phyloP scores from a whole-genome alignment of 139 green algal species.

The Ulvella scutata region DNA sequence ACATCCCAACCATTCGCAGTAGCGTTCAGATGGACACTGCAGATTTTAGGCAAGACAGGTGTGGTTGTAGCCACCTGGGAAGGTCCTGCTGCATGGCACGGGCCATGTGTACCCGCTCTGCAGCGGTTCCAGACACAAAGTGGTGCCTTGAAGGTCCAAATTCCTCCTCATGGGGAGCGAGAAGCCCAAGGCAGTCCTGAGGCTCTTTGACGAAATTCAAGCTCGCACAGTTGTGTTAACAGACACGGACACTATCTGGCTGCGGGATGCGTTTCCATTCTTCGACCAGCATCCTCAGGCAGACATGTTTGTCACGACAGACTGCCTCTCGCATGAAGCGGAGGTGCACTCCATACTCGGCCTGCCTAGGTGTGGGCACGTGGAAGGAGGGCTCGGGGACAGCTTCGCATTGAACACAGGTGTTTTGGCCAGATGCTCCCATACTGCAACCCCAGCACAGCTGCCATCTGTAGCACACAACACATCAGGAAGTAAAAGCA shows the following conservation, averaged over 20 bases:
- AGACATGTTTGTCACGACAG: constrained; percentile 4
- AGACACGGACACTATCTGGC: neutral
- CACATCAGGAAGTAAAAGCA: too few relatives aligned
- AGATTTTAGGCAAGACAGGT: neutral
- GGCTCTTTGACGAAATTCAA: neutral
- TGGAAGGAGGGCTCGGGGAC: too few relatives aligned
- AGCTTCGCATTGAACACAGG: neutral
- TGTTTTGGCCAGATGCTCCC: too few relatives aligned
- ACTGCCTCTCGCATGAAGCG: neutral
- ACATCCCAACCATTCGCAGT: neutral
- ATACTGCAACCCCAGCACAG: too few relatives aligned
- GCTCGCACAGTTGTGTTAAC: neutral
- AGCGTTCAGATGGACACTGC: neutral
- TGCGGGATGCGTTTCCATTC: neutral
- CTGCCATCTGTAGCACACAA: too few relatives aligned
- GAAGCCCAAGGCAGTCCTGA: neutral
- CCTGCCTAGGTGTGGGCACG: neutral
- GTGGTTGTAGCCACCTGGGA: too few relatives aligned
- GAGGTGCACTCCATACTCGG: neutral
- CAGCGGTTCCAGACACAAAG: neutral
- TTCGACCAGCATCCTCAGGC: neutral
- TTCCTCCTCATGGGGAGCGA: neutral
- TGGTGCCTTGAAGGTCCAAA: neutral
- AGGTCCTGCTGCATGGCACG: too few relatives aligned
- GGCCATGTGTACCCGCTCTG: too few relatives aligned